Base-by-base conservation (phyloP, 139 green algal species). In the Chlorella sp. region DNA sequence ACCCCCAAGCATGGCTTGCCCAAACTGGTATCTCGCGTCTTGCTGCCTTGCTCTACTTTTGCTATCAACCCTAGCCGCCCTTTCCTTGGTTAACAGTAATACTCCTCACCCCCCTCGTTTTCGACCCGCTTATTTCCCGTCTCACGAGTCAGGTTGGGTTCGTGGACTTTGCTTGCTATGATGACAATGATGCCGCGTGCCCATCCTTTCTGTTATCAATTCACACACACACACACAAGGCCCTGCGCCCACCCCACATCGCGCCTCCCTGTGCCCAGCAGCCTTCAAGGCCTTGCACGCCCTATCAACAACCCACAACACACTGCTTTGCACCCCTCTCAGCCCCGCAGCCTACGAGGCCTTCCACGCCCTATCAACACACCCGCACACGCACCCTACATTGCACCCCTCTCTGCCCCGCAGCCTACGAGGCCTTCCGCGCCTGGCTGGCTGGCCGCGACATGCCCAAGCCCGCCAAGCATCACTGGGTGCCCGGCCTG, bases 351-450 rank as follows among this genome's bases (percentile, higher is more conserved):
- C 91, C 66, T 30, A 73, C n/a, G 18, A 22, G 42, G 32, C 73
- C 26, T 24, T 40, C 26, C 9, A 80, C 18, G 15, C 73, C 73
- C 26, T 11, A 4, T 1, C 24, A 36, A 30, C 73, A 36, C 73
- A 24, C 15, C 73, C 28, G 3, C 28, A 16, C 73, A 22, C 73
- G 3, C n/a, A 15, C 28, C n/a, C 42, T 14, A 68, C 18, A 24
- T 26, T 28, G 19, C 22, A 71, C 64, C 19, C 24, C 64, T 36
- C 11, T 39, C 79, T 68, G 79, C n/a, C 40, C 83, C 39, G 83
- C 85, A 36, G 91, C 91, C 12, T 79, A 90, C 42, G 91, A 76
- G 0, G 86, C 81, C 11, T 92, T 48, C 28, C 42, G 60, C 4
- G 64, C 30, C 32, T 85, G 76, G 82, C 75, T 80, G 60, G 53